A percentile compares a stretch with the other conserved stretches of the same genome.
phyloP scores from a whole-genome alignment of 2,329 filamentous ascomycete species.

The Aspergillus alliaceus region DNA sequence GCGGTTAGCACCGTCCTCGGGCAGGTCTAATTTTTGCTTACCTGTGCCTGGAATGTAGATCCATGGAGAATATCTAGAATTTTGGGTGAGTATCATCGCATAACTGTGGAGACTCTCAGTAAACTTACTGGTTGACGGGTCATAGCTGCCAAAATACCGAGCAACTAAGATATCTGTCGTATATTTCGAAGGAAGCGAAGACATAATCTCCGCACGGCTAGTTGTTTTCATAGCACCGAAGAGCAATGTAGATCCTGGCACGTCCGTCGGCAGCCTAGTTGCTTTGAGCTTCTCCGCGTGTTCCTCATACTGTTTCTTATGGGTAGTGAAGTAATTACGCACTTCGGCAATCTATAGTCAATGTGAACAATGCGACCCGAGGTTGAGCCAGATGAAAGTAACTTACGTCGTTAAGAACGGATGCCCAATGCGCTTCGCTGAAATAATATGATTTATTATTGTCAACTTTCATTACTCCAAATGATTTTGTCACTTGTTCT shows the following conservation, averaged over 20 bases:
- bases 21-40: slow-evolving; percentile 34
- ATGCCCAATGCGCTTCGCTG: slow-evolving; percentile 81
- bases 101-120: background rate
- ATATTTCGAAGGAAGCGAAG: slow-evolving; percentile 75
- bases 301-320: slow-evolving; percentile 85
- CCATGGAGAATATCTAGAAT: slow-evolving; percentile 69
- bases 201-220: slow-evolving; percentile 73
- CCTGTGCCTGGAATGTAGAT: slow-evolving; percentile 78
- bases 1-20: slow-evolving; percentile 6
- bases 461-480: slow-evolving; percentile 82
- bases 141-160: slow-evolving; percentile 85
- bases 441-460: slow-evolving; percentile 77
- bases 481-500: slow-evolving; percentile 68
- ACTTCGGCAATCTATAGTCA: slow-evolving; percentile 76
- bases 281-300: slow-evolving; percentile 75
- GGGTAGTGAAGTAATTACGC: slow-evolving; percentile 80
- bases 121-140: slow-evolving; percentile 60
- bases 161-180: slow-evolving; percentile 82
- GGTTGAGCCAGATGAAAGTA: background rate
- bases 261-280: slow-evolving; percentile 56
- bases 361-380: slow-evolving; percentile 8
- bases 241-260: slow-evolving; percentile 71
- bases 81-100: slow-evolving; percentile 4
- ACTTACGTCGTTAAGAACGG: slow-evolving; percentile 68
- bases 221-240: slow-evolving; percentile 70